Evolutionary conservation across 140 eudicot genomes (phyloP), one percentile per base, ranked within the genome.

Genomic region (Ambrosia hybrid): DNA sequence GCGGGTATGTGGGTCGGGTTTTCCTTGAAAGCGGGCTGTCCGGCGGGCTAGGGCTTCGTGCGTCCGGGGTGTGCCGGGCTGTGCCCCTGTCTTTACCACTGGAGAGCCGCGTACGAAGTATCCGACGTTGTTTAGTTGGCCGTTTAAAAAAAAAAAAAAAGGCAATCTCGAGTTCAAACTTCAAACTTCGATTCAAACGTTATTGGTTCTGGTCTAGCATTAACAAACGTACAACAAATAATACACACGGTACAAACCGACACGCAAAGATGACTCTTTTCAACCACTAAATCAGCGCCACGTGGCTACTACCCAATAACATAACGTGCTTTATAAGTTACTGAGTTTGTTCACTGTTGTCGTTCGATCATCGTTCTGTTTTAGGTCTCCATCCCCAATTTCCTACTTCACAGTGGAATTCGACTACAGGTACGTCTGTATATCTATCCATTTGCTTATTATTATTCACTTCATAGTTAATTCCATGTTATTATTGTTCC

Each of bases 401-500:
- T 69, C 37, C 57, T 33, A 70, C 81, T 60, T 60, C 70, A 76
- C 75, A 76, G 45, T 76, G 64, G 37, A 68, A 76, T 76, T 67
- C 53, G 8, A 69, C 65, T 39, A 13, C 58, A 77, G 67, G 76
- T 70, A 51, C 6, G 63, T 48, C 52, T 11, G 36, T 56, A 57
- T 30, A 64, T 52, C 30, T 52, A 8, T 51, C 65, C 49, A 65
- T 55, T 52, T 63, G 57, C 21, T 33, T 3, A 14, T 1, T 21
- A 21, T 68, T 75, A 48, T 33, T 33, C 43, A 64, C 65, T 64
- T 74, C 46, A 5, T 36, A 64, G 57, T 64, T 74, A 34, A 5
- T 36, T 74, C 37, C 13, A 49, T 57, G 17, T 10, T 30, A 45
- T 7, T 30, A 45, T 7, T 13, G 48, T 45, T 33, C 53, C 55